Evolutionary conservation across 306 rosid species (phyloP).

Genomic region (Corylus heterophylla): DNA sequence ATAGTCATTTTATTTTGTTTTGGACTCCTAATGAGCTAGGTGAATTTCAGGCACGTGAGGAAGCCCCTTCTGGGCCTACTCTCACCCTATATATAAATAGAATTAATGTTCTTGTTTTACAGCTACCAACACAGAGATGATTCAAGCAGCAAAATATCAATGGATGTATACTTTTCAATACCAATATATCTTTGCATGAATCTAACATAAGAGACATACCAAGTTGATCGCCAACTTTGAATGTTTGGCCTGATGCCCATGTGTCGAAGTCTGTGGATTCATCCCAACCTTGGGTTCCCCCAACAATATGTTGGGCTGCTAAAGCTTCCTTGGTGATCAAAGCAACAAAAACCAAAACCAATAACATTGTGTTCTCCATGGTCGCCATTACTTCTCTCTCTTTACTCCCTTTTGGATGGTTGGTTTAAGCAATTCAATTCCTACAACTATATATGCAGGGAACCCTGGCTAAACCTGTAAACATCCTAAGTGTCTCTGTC

Average conservation of each 20-base stretch:
- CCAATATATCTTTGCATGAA: no score
- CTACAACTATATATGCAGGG: constrained; percentile 11
- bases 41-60: no score
- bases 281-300: constrained; percentile 95
- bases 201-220: constrained; percentile 40
- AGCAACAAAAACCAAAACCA: constrained; percentile 38
- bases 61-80: no score
- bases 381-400: constrained; percentile 46
- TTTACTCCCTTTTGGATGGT: constrained; percentile 3
- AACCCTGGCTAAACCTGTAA: not conserved
- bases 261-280: constrained; percentile 67
- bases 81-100: no score
- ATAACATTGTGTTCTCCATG: constrained; percentile 43
- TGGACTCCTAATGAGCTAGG: no score
- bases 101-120: no score
- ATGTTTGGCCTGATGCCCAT: constrained; percentile 68
- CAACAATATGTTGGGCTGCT: constrained; percentile 66
- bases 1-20: no score
- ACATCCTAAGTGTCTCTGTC: not conserved
- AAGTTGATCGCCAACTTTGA: constrained; percentile 83
- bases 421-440: not conserved
- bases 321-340: constrained; percentile 30
- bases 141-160: no score
- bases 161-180: no score
- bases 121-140: no score